phyloP scores from a whole-genome alignment of 148 eudicot species.

The Linanthus parryae region DNA sequence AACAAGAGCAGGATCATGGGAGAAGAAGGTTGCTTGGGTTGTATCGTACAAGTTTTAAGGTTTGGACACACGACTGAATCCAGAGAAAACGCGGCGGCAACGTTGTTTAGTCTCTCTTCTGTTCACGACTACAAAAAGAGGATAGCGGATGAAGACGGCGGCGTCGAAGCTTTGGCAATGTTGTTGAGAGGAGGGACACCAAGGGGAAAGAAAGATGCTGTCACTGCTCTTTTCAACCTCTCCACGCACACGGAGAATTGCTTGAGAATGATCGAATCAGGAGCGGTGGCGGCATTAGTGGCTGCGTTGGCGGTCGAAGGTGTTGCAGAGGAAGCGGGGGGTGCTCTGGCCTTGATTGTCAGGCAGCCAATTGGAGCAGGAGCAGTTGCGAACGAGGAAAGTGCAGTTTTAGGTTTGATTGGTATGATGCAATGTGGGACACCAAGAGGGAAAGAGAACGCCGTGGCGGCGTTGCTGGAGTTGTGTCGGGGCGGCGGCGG shows the following conservation, averaged over 20 bases:
- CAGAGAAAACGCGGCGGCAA: constrained; percentile 15
- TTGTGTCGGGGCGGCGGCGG: constrained; percentile 57
- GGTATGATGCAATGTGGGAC: constrained; percentile 65
- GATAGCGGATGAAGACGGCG: constrained; percentile 11
- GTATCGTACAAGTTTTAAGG: constrained; percentile 10
- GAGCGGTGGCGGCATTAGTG: constrained; percentile 48
- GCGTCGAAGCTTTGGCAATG: constrained; percentile 8
- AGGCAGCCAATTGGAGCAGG: constrained; percentile 58
- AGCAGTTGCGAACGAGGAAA: constrained; percentile 62
- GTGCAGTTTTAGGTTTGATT: constrained; percentile 41
- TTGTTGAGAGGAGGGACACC: constrained; percentile 14
- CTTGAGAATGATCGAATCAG: constrained; percentile 45
- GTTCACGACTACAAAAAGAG: constrained; percentile 6
- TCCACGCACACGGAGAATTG: constrained; percentile 42
- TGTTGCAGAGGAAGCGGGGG: constrained; percentile 74
- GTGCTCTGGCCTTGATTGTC: constrained; percentile 56
- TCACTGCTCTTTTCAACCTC: constrained; percentile 6
- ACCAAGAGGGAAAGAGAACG: constrained; percentile 73
- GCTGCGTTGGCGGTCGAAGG: constrained; percentile 43
- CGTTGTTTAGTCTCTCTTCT: constrained; percentile 14
- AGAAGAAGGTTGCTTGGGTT: not conserved
- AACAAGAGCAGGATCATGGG: constrained; percentile 8
- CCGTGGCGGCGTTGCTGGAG: constrained; percentile 74
- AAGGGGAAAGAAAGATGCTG: constrained; percentile 17
- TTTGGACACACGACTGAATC: constrained; percentile 10